Base-by-base conservation (phyloP, 257 asterid species). In the Gynochthodes officinalis region DNA sequence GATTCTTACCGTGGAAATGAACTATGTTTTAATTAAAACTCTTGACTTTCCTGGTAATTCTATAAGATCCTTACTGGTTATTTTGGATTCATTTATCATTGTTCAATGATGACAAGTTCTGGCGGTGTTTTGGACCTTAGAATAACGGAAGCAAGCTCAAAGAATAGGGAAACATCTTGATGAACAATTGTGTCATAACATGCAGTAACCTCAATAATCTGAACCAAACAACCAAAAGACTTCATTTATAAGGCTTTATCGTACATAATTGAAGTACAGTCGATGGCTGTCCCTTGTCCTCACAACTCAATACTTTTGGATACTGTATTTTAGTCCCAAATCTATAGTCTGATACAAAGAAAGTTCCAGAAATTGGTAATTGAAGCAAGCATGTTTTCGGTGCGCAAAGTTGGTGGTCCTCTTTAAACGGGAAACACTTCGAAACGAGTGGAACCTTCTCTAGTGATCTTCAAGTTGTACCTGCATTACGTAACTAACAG, bases 241-340 rank as follows among this genome's bases (percentile, higher is more conserved):
- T 39, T 39, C 42, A 49, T 15, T 64, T 27, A 11, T 54, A 65
- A n/a, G 19, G 48, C 52, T 58, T 58, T 57, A 75, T 66, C 39
- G 27, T 53, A 58, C 55, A 54, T 32, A 66, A 13, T 48, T 33
- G 58, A 64, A 39, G 44, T 15, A 35, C 6, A 13, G 33, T 18
- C 33, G 27, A 54, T 18, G 53, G 74, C 39, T 53, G 52, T 35
- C 3, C 74, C 25, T n/a, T 67, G 55, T 14, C 73, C 58, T 44
- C 11, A 14, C 49, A n/a, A 46, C 11, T 16, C 42, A 52, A 58
- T 67, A 69, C 46, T 65, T 42, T 66, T 43, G 73, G 69, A 57
- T 11, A 15, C 21, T 66, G n/a, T 72, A 16, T 33, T 55, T 42
- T 23, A 67, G 49, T 23, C 48, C 55, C 68, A 48, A 46, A n/a